These are phyloP conservation scores for Suillus decipiens DNA, from an alignment of 768 basidiomycete genomes.

Conservation along the genomic window DNA sequence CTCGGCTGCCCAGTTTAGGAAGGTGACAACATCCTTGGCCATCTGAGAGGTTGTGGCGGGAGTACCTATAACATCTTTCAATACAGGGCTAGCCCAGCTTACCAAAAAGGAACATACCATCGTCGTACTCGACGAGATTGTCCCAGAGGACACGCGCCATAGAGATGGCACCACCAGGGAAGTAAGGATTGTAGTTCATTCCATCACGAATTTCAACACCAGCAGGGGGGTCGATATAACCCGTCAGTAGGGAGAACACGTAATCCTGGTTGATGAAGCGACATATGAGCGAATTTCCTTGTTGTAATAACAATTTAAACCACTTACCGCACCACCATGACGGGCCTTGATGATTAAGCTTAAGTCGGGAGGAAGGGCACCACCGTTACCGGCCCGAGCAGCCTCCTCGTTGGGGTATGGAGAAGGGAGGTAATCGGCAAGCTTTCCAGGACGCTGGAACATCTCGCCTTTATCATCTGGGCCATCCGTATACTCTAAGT, in stretches of 20 bases:
- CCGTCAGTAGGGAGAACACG: conserved; percentile 94
- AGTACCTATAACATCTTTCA: conserved; percentile 57
- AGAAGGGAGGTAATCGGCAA: conserved; percentile 92
- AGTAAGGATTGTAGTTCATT: conserved; percentile 99
- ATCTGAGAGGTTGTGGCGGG: conserved; percentile 97
- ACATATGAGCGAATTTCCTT: conserved; percentile 12
- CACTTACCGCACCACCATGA: conserved; percentile 90
- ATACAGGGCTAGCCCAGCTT: background rate
- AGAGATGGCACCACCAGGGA: conserved; percentile 97
- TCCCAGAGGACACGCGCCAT: conserved; percentile 98
- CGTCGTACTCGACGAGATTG: conserved; percentile 94
- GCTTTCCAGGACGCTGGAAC: conserved; percentile 98
- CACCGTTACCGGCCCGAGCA: conserved; percentile 89
- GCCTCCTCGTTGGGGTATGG: conserved; percentile 99
- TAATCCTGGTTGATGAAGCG: conserved; percentile 70
- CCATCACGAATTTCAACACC: conserved; percentile 94
- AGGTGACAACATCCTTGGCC: conserved; percentile 98
- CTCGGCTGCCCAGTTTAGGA: conserved; percentile 96
- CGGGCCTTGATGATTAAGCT: conserved; percentile 98
- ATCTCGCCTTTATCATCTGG: conserved; percentile 95
- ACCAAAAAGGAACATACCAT: conserved; percentile 54
- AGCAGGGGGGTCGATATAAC: conserved; percentile 95
- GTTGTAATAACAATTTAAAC: background rate
- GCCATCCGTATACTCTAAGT: conserved; percentile 95
- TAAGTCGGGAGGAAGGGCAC: conserved; percentile 96